phyloP scores from a whole-genome alignment of 2,329 filamentous ascomycete genomes.

The Ophiostoma ulmi region DNA sequence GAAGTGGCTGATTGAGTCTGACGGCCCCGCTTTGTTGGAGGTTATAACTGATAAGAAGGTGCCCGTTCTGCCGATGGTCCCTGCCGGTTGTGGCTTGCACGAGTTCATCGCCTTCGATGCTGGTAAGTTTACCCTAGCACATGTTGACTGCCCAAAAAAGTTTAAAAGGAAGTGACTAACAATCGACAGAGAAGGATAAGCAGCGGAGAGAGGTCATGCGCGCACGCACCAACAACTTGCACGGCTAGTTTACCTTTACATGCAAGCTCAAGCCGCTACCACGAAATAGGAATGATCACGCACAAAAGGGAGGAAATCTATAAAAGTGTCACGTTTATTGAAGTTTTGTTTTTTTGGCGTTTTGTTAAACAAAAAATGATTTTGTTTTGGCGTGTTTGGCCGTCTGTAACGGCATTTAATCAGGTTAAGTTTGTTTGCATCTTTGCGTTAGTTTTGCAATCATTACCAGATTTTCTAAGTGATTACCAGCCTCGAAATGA shows the following conservation, averaged over 20 bases:
- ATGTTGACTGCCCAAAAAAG: not conserved
- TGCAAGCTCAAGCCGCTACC: not conserved
- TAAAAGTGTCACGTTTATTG: not conserved
- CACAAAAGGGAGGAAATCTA: not conserved
- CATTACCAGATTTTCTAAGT: no score
- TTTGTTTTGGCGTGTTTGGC: not conserved
- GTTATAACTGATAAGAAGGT: constrained; percentile 88
- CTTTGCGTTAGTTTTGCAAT: not conserved
- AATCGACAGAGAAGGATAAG: constrained; percentile 17
- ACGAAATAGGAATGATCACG: not conserved
- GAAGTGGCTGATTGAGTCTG: constrained; percentile 80
- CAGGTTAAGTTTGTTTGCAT: not conserved
- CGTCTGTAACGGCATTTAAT: not conserved
- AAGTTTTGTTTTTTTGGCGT: not conserved
- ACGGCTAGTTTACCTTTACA: constrained; percentile 12
- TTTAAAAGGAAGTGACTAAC: not conserved
- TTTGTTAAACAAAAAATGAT: not conserved
- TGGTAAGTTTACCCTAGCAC: constrained; percentile 45
- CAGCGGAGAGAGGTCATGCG: constrained; percentile 23
- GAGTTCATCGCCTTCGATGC: constrained; percentile 89
- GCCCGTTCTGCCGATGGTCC: constrained; percentile 97
- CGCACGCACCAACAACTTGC: constrained; percentile 17
- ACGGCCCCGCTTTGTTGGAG: constrained; percentile 90
- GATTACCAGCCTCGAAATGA: no score
- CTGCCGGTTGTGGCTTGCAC: constrained; percentile 76